Evolutionary conservation across 495 filamentous ascomycete genomes (phyloP), one percentile per base, ranked within the genome.

Genomic region (Podospora bellae-mahoneyi): DNA sequence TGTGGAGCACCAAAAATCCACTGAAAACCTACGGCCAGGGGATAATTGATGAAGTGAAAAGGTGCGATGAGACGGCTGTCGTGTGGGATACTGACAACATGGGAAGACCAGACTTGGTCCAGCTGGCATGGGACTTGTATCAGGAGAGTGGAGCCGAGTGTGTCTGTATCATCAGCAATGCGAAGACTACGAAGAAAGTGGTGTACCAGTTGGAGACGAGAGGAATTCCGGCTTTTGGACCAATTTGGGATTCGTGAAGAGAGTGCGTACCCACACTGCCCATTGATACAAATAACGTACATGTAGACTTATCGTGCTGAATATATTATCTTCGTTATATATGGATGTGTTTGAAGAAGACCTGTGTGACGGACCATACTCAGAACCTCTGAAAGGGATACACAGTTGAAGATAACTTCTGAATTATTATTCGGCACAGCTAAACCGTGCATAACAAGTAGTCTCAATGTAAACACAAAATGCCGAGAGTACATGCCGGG

Each of bases 161-260:
- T 53, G 86, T 90, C 20, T 85, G 87, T 72, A 81, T 90, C 62
- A 89, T 92, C 72, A 86, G 84, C 69, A 92, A 92, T 76, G 86
- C 86, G 62, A 81, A 75, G 63, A 76, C 90, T 61, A 92, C 90
- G 55, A 80, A 81, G 68, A 83, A 83, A 71, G 78, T 91, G 15
- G 86, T 90, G 4, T 90, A 87, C 77, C 85, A 84, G 53, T 78
- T 92, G 65, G 89, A 92, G 77, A 81, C 80, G 39, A 79, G 85
- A 64, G 88, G 88, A 1, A 77, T 90, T 48, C 84, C 87, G 27
- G 89, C 89, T 15, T 92, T 84, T 78, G 90, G 89, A 18, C 85
- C 90, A 16, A 89, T 92, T 71, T 92, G 89, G 75, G 90, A 92
- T 67, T 67, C 64, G 15, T 70, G 60, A 54, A 39, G 68, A 28